Conservation (phyloP, 495 filamentous ascomycete genomes). For the Parachaetomium inaequale region DNA sequence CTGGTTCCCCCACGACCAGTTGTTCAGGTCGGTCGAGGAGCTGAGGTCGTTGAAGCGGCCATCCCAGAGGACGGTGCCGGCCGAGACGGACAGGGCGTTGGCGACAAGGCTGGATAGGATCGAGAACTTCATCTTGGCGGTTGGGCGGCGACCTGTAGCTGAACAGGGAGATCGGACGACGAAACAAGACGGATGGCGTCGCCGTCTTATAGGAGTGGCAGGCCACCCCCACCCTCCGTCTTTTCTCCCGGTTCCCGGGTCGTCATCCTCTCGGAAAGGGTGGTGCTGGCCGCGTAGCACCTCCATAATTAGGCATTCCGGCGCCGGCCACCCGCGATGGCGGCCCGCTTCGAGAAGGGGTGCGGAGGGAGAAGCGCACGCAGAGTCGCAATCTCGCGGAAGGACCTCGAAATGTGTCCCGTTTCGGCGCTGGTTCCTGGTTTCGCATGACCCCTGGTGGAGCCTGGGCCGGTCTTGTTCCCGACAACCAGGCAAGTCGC, state of each 20-base stretch:
- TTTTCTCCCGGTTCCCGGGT: constrained; percentile 8
- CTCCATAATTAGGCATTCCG: constrained; percentile 8
- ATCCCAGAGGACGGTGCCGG: constrained; percentile 55
- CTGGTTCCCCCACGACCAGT: constrained; percentile 65
- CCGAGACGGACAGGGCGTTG: constrained; percentile 27
- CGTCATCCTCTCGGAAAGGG: neutral
- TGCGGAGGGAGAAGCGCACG: constrained; percentile 10
- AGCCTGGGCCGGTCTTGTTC: constrained; percentile 5
- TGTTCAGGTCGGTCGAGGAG: constrained; percentile 49
- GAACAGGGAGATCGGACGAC: neutral
- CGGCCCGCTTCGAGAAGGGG: constrained; percentile 21
- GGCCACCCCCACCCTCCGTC: neutral
- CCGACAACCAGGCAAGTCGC: constrained; percentile 7
- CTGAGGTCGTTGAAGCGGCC: constrained; percentile 58
- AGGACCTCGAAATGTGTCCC: constrained; percentile 15
- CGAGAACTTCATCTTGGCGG: constrained; percentile 29
- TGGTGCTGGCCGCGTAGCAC: neutral
- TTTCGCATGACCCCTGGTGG: constrained; percentile 11
- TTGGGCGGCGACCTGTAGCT: neutral
- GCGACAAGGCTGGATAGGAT: constrained; percentile 25
- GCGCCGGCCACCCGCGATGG: constrained; percentile 18
- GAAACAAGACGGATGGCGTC: neutral
- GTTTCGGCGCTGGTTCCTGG: constrained; percentile 16
- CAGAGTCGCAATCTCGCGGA: constrained; percentile 32
- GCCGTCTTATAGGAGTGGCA: neutral